phyloP scores from a whole-genome alignment of 768 basidiomycete species.

The Macrolepiota fuliginosa region DNA sequence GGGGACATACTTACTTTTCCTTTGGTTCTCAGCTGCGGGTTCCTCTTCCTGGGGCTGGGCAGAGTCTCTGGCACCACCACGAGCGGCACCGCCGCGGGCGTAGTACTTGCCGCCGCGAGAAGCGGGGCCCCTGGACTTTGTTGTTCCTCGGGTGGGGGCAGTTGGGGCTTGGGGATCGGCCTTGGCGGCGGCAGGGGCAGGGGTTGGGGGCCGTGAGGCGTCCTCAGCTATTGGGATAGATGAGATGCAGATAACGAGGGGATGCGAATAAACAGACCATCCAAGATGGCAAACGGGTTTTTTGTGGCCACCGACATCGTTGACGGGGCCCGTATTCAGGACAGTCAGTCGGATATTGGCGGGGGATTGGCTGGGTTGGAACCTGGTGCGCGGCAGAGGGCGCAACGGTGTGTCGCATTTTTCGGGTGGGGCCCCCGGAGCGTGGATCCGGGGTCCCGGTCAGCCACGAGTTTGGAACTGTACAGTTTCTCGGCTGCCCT shows the following conservation, averaged over 20 bases:
- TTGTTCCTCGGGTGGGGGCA: slow-evolving; percentile 37
- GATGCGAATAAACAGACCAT: slow-evolving; percentile 47
- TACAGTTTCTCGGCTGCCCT: slow-evolving; percentile 38
- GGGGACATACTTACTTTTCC: slow-evolving; percentile 31
- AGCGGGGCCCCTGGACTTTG: slow-evolving; percentile 56
- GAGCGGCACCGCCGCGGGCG: slow-evolving; percentile 46
- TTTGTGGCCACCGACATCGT: slow-evolving; percentile 88
- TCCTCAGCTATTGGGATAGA: slow-evolving; percentile 37
- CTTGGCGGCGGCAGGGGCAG: slow-evolving; percentile 27
- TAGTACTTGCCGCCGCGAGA: slow-evolving; percentile 70
- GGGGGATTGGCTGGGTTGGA: slow-evolving; percentile 7
- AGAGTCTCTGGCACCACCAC: slow-evolving; percentile 31
- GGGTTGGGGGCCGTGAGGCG: slow-evolving; percentile 39
- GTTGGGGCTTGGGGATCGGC: slow-evolving; percentile 16
- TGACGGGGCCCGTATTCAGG: slow-evolving; percentile 56
- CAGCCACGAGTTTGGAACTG: slow-evolving; percentile 44
- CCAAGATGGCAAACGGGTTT: slow-evolving; percentile 84
- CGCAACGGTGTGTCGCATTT: slow-evolving; percentile 1
- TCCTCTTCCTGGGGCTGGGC: slow-evolving; percentile 26
- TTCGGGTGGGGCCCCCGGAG: slow-evolving; percentile 11
- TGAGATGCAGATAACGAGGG: slow-evolving; percentile 17
- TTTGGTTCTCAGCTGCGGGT: slow-evolving; percentile 26
- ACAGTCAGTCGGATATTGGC: slow-evolving; percentile 15
- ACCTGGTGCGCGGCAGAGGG: background rate
- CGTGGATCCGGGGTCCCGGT: slow-evolving; percentile 39